phyloP scores from a whole-genome alignment of 139 green algal genomes.

The Gonium pectorale region DNA sequence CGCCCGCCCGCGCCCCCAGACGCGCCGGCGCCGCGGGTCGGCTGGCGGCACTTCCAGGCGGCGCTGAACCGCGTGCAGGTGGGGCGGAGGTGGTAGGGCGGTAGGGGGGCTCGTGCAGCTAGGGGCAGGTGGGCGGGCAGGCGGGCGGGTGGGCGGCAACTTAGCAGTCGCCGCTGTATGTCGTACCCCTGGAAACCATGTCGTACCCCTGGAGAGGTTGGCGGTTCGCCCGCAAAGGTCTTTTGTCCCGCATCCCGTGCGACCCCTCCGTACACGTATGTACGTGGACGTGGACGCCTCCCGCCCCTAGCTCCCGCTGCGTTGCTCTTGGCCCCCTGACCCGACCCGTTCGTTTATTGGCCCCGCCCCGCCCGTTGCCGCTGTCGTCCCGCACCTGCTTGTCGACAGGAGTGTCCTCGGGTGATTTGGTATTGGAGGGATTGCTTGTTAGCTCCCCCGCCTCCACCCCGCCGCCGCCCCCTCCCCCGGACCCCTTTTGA shows the following conservation, averaged over 20 bases:
- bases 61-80: constrained; percentile 52
- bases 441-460: background rate
- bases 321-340: no score
- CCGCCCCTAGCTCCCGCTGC: no score
- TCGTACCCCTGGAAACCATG: background rate
- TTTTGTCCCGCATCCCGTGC: background rate
- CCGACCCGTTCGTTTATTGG: no score
- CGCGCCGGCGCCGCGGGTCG: constrained; percentile 50
- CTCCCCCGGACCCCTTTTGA: background rate
- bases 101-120: background rate
- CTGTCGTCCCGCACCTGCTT: no score
- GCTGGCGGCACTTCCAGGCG: constrained; percentile 77
- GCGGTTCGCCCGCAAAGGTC: background rate
- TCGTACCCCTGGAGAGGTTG: no score
- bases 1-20: background rate
- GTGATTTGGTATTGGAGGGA: background rate
- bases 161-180: background rate
- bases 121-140: background rate
- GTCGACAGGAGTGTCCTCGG: background rate
- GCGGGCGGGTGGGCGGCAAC: background rate
- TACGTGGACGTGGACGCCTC: no score
- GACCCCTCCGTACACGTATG: no score
- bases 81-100: background rate
- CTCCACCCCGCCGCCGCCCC: background rate
- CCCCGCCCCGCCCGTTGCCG: no score